Evolutionary conservation across 331 rosid species (phyloP).

Genomic region (Rosa hybrid): DNA sequence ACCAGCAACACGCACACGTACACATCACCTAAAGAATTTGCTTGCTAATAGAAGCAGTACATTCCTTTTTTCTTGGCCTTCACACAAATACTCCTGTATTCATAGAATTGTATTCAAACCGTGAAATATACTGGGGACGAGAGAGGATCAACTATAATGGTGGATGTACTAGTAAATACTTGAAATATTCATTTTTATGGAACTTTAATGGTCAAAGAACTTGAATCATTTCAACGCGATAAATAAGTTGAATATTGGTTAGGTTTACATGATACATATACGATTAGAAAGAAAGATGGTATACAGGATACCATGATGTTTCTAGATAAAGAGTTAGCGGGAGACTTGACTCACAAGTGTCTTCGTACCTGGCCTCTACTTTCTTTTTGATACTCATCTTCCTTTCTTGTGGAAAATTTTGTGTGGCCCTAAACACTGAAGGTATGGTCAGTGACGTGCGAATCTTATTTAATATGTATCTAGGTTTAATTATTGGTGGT

Average conservation of each 20-base stretch:
- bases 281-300: background rate
- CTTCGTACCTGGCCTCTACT: background rate
- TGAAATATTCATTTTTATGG: no score
- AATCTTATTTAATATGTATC: no score
- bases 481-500: background rate
- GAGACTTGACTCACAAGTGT: background rate
- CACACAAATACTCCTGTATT: no score
- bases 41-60: no score
- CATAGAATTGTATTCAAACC: background rate
- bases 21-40: no score
- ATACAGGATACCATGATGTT: background rate
- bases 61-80: no score
- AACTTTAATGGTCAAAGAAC: background rate
- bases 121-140: background rate
- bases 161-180: background rate
- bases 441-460: background rate
- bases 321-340: background rate
- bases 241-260: background rate
- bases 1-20: no score
- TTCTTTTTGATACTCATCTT: background rate
- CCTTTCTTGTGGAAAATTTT: background rate
- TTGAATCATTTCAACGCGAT: background rate
- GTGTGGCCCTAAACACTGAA: background rate
- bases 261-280: background rate
- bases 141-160: background rate